These are phyloP conservation scores for Alectoria sarmentosa DNA, from an alignment of 495 filamentous ascomycete genomes.

Conservation along the genomic window DNA sequence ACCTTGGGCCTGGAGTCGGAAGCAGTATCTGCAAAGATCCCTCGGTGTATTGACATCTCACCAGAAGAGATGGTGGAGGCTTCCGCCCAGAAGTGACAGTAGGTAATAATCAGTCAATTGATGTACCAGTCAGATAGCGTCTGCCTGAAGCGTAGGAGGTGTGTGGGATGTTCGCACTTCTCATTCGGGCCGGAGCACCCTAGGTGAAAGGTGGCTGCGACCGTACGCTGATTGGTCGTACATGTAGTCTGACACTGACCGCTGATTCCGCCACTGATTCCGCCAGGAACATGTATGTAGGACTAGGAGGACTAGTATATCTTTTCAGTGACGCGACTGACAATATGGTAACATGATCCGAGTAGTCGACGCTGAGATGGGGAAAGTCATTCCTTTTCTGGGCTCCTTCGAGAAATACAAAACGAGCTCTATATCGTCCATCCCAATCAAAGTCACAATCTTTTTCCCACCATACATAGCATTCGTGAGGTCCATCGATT, in stretches of 20 bases:
- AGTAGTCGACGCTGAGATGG: neutral
- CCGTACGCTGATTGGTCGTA: conserved; percentile 7
- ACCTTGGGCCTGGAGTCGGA: neutral
- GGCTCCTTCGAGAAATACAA: neutral
- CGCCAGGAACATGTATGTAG: neutral
- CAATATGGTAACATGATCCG: neutral
- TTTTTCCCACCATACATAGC: neutral
- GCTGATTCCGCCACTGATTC: neutral
- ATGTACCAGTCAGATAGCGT: neutral
- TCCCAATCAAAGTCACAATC: neutral
- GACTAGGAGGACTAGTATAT: neutral
- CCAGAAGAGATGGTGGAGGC: too few relatives aligned
- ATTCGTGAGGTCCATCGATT: neutral
- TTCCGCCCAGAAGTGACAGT: neutral
- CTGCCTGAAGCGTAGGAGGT: conserved; percentile 7
- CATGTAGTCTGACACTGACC: neutral
- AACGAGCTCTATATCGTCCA: neutral
- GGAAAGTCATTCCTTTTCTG: neutral
- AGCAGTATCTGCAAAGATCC: neutral
- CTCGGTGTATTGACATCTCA: neutral
- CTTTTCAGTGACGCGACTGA: neutral
- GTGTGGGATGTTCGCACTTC: neutral
- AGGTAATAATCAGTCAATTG: neutral
- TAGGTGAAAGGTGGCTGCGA: too few relatives aligned
- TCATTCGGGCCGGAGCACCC: neutral